Evolutionary conservation across 495 filamentous ascomycete genomes (phyloP), one percentile per base, ranked within the genome.

Genomic region (Penicillium paxilli): DNA sequence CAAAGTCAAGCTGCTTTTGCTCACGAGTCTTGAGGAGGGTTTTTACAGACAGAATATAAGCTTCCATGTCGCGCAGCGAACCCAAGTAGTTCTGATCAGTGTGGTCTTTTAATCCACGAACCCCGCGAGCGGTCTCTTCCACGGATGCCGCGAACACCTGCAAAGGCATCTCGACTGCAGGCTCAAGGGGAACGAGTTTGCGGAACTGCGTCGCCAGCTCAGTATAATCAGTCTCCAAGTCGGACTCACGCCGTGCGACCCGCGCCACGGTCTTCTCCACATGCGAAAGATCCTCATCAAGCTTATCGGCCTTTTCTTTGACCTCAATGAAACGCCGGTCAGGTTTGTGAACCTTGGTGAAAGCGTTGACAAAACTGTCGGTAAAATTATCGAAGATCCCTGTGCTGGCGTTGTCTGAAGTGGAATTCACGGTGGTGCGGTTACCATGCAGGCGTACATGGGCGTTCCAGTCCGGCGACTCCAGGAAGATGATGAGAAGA

Each of bases 1-100:
- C 94, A 66, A 93, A 96, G 72, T 98, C 94, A 37, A 98, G 87
- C 66, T 98, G 94, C 67, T 98, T 98, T 73, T 95, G 92, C 73
- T 98, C 95, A 19, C 94, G 87, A 5, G 89, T 88, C 74, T 96
- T 96, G 63, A 98, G 83, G 3, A 98, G 85, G 25, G 85, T 74
- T 70, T 96, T 95, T 16, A 98, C 71, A 2, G 91, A 86, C 17
- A 83, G 69, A 65, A 89, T 91, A 71, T 98, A 98, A 23, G 91
- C 86, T 54, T 91, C 87, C 92, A 98, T 96, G 67, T 98, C 95
- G 16, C 90, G 82, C 26, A 98, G 78, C 9, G 86, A 90, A 55
- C 90, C 88, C 19, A 98, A 85, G 64, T 98, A 98, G 70, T 96
- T 90, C 59, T 96, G 92, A 67, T 98, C 94, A 2, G 93, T 98